Evolutionary conservation across 129 eudicot species (phyloP), one percentile per base, ranked within the genome.

Genomic region (Saposhnikovia divaricata): DNA sequence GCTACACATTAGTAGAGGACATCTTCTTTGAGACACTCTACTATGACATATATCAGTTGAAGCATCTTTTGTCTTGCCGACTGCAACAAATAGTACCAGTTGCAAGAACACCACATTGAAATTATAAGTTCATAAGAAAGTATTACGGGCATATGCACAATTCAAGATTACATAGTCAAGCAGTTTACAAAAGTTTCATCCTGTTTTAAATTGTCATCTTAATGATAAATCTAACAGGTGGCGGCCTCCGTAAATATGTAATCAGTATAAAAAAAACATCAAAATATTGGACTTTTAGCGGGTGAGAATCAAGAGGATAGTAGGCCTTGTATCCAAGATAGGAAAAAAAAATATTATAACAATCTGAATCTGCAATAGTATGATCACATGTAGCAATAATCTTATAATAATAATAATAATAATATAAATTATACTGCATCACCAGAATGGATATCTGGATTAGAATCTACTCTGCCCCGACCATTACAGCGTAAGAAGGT

Each of bases 31-130:
- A 90, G 78, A 80, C 90, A 89, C 79, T 88, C 97, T 45, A 87
- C 87, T 69, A 93, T 81, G 16, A 80, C 85, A 77, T 68, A 75
- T 87, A 86, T 91, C 83, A 93, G 77, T 57, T 83, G 87, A 76
- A 82, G 80, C 97, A 89, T 89, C 85, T 91, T 91, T 78, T 85
- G 85, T 85, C 80, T 85, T 48, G 91, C 88, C 90, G 84, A 39
- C 98, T 93, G 97, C 92, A 85, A 80, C n/a, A 68, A 48, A 78
- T 21, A 75, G 23, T 5, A 34, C 61, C 75, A 37, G 48, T 68
- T 66, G 75, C 74, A 77, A 23, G 37, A 28, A 84, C 47, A 68
- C 42, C 46, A 68, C 12, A 42, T 0, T 10, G 15, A 78, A 40
- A 47, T 57, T 45, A 44, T 1, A 44, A 59, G 34, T 77, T 71